Evolutionary conservation across 2,329 filamentous ascomycete species (phyloP), one percentile per base, ranked within the genome.

Genomic region (Cercospora brassicicola): DNA sequence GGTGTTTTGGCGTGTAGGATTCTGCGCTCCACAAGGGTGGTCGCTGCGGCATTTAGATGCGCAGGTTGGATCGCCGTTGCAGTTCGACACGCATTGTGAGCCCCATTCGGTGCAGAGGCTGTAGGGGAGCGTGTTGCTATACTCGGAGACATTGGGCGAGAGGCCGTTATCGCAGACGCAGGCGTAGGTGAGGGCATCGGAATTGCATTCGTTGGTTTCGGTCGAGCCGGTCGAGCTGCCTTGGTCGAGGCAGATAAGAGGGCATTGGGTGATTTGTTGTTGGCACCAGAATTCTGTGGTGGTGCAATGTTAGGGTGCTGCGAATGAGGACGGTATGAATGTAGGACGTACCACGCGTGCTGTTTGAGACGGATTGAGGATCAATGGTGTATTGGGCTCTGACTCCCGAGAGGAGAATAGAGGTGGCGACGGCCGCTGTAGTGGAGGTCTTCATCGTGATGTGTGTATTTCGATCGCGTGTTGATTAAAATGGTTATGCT

Each of bases 91-190:
- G 68, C 72, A 79, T 80, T 92, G 87, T 78, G 82, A 88, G 74
- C 87, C 89, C 85, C 86, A 92, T 80, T 90, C 85, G 57, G 84
- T 85, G 85, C 91, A 95, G 74, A 89, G 85, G 81, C 89, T 92
- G 85, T 88, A 94, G 36, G 92, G 91, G 28, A 95, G 83, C 1
- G 91, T 94, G 73, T 92, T 85, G 20, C 89, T 90, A 85, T 90
- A 95, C 80, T 94, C 86, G 75, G 89, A 88, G 59, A 92, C 81
- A 81, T 94, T 93, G 73, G 91, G 91, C 62, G 85, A 81, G 69
- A 85, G 78, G 77, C 87, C 86, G 77, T 90, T 84, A 70, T 85
- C 84, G 82, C 91, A 95, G 73, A 92, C 83, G 79, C 91, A 95
- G 71, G 84, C 83, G 81, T 90, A 94, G n/a, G 82, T 84, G 60